phyloP scores from a whole-genome alignment of 331 rosid genomes.

The Quercus phellos region DNA sequence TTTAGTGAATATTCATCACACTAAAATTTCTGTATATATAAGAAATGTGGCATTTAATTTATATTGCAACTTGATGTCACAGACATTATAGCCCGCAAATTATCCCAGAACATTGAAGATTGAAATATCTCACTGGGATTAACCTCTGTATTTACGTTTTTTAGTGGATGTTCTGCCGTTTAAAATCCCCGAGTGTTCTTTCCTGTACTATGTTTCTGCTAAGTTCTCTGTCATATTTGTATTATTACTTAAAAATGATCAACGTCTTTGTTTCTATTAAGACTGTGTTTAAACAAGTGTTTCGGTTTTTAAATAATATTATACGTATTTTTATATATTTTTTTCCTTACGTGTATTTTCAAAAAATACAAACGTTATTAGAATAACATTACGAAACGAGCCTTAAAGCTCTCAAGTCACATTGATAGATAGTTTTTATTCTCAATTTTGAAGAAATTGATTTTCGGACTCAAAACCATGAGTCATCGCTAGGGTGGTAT shows the following conservation, averaged over 20 bases:
- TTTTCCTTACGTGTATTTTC: accelerated
- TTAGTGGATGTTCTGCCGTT: background rate
- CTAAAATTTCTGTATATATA: conserved; percentile 17
- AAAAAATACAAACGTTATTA: too few species aligned
- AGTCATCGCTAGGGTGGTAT: too few species aligned
- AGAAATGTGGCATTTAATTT: background rate
- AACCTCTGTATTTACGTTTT: background rate
- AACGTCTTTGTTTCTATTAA: too few species aligned
- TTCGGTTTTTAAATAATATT: too few species aligned
- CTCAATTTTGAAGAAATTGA: too few species aligned
- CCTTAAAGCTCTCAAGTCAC: too few species aligned
- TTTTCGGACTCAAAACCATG: too few species aligned
- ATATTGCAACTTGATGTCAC: background rate
- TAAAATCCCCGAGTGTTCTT: too few species aligned
- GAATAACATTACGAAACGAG: accelerated
- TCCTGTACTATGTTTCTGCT: too few species aligned
- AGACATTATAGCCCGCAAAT: background rate
- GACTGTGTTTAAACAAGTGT: accelerated
- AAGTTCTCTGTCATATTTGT: background rate
- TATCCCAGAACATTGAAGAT: background rate
- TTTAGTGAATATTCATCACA: background rate
- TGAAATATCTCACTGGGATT: background rate
- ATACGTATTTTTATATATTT: accelerated
- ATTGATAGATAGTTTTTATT: too few species aligned
- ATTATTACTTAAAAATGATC: too few species aligned